Conservation (phyloP, 2,329 filamentous ascomycete species). For the Fusarium robinianum region DNA sequence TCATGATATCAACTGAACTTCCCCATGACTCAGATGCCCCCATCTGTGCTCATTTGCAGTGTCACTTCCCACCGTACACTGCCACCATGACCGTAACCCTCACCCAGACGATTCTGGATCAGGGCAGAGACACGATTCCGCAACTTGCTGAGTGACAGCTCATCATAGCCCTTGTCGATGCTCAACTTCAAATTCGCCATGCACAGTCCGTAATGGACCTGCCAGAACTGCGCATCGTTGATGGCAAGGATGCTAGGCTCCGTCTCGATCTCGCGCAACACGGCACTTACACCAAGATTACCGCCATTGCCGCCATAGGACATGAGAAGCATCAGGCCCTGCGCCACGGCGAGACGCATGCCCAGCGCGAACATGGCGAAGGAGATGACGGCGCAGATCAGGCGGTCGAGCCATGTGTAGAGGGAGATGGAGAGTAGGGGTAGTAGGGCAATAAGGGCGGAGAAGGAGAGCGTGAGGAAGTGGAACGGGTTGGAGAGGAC, state of each 20-base stretch:
- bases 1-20: not conserved
- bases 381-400: constrained; percentile 80
- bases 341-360: constrained; percentile 77
- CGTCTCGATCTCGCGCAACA: constrained; percentile 83
- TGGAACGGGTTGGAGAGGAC: constrained; percentile 95
- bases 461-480: constrained; percentile 89
- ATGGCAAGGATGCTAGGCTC: constrained; percentile 77
- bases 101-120: constrained; percentile 83
- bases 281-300: constrained; percentile 63
- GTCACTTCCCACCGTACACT: constrained; percentile 92
- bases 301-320: constrained; percentile 62
- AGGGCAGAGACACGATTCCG: constrained; percentile 76
- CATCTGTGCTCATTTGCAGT: constrained; percentile 67
- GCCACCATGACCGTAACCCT: constrained; percentile 79
- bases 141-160: constrained; percentile 72
- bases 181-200: constrained; percentile 92
- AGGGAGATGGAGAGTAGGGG: constrained; percentile 81
- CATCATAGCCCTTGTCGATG: constrained; percentile 66
- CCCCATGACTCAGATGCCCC: constrained; percentile 23
- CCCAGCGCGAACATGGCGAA: constrained; percentile 88
- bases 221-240: constrained; percentile 95
- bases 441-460: constrained; percentile 76
- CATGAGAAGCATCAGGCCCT: constrained; percentile 96
- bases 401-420: constrained; percentile 81
- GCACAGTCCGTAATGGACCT: constrained; percentile 94